A percentile compares a stretch with the other conserved stretches of the same genome.
These are phyloP conservation scores for Beauveria varroae DNA, from an alignment of 2,329 filamentous ascomycete species.

Conservation along the genomic window DNA sequence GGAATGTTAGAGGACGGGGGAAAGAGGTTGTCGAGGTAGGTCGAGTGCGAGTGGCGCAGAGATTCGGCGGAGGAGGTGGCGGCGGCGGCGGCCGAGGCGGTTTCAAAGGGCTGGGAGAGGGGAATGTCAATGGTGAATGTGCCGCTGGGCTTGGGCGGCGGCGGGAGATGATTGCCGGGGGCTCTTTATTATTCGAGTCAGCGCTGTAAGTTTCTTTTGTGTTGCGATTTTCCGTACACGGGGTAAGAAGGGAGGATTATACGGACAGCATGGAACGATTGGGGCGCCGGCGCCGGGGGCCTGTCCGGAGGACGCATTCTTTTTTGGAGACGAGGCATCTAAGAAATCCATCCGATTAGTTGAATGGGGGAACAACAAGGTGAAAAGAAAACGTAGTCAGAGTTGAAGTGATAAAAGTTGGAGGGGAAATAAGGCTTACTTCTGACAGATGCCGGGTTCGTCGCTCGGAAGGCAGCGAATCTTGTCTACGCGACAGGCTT, in stretches of 20 bases:
- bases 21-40: slow-evolving; percentile 33
- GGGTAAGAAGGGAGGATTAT: not conserved
- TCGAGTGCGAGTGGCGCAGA: slow-evolving; percentile 36
- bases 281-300: slow-evolving; percentile 41
- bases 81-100: slow-evolving; percentile 26
- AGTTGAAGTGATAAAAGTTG: too few species aligned
- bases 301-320: slow-evolving; percentile 45
- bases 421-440: not conserved
- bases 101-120: slow-evolving; percentile 31
- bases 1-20: slow-evolving; percentile 19
- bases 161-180: slow-evolving; percentile 16
- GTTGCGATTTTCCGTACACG: too few species aligned
- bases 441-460: slow-evolving; percentile 1
- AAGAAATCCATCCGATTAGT: not conserved
- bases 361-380: not conserved
- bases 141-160: slow-evolving; percentile 35
- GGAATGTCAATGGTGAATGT: slow-evolving; percentile 48
- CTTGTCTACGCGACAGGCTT: slow-evolving; percentile 5
- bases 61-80: slow-evolving; percentile 30
- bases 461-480: slow-evolving; percentile 7
- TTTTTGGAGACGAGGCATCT: slow-evolving; percentile 46
- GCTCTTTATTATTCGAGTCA: not conserved
- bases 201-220: too few species aligned
- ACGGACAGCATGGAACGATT: slow-evolving; percentile 34
- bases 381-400: not conserved